Percentiles rank a stretch among this genome's conserved stretches.
phyloP scores from a whole-genome alignment of 2,329 filamentous ascomycete genomes.

The Colletotrichum sp. region DNA sequence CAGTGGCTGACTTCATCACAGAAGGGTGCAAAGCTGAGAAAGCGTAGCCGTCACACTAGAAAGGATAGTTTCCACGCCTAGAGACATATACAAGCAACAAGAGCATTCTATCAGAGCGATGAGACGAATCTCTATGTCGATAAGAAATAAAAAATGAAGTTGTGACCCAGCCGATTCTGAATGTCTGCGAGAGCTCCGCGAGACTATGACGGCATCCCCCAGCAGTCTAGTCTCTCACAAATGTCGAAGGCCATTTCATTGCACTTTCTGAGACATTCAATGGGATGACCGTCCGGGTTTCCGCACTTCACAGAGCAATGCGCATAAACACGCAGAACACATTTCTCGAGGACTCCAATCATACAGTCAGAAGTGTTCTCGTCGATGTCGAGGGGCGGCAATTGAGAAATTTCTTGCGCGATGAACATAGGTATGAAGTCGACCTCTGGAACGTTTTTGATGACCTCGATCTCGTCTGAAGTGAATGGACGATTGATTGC shows the following conservation, averaged over 20 bases:
- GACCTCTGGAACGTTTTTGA: not conserved
- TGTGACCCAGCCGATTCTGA: not conserved
- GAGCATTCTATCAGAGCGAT: not conserved
- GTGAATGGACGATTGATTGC: not conserved
- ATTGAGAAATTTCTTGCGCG: not conserved
- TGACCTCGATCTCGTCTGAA: not conserved
- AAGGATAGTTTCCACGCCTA: not conserved
- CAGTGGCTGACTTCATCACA: not conserved
- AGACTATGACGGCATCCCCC: not conserved
- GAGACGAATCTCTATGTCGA: not conserved
- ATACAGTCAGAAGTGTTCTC: not conserved
- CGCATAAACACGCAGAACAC: not conserved
- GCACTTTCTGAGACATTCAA: not conserved
- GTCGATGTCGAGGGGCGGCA: not conserved
- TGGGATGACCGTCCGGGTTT: not conserved
- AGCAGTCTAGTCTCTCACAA: not conserved
- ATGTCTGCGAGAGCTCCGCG: not conserved
- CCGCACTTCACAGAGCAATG: not conserved
- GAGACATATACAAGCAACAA: not conserved
- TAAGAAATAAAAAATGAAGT: not conserved
- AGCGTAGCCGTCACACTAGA: not conserved
- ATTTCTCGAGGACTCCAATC: not conserved
- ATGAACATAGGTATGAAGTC: not conserved
- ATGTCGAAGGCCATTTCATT: not conserved
- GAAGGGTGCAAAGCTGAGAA: conserved; percentile 3